Conservation (phyloP, 306 rosid species). For the Neltuma alba region DNA sequence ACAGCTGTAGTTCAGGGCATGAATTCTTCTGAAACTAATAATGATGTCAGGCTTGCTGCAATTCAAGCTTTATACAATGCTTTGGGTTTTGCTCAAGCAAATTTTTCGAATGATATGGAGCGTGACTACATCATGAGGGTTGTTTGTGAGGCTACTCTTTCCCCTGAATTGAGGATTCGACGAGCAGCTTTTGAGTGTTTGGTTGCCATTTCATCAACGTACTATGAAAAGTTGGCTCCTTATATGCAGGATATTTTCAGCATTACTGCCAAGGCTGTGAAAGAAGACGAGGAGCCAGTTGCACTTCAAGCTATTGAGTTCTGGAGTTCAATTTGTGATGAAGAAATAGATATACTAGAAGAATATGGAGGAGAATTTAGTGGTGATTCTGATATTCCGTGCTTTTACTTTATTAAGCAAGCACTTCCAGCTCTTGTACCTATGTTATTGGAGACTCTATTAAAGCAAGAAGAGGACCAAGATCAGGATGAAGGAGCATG, state of each 20-base stretch:
- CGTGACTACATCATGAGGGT: slow-evolving; percentile 87
- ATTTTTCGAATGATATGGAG: slow-evolving; percentile 88
- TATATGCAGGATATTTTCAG: slow-evolving; percentile 82
- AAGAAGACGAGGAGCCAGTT: slow-evolving; percentile 90
- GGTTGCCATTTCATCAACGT: slow-evolving; percentile 88
- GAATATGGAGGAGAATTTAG: slow-evolving; percentile 86
- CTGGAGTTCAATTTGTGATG: slow-evolving; percentile 97
- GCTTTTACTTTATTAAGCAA: slow-evolving; percentile 84
- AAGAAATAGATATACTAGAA: slow-evolving; percentile 89
- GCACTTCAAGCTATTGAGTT: slow-evolving; percentile 94
- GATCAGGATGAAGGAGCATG: slow-evolving; percentile 99
- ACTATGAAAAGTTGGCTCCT: slow-evolving; percentile 81
- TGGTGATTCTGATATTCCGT: slow-evolving; percentile 81
- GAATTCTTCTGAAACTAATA: slow-evolving; percentile 72
- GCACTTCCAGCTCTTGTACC: slow-evolving; percentile 90
- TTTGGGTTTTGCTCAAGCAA: slow-evolving; percentile 92
- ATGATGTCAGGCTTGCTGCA: slow-evolving; percentile 80
- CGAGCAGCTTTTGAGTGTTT: slow-evolving; percentile 86
- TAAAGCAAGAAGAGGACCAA: slow-evolving; percentile 94
- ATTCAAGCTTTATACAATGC: slow-evolving; percentile 76
- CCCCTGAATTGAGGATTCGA: slow-evolving; percentile 76
- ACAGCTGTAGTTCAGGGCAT: slow-evolving; percentile 92
- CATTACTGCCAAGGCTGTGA: slow-evolving; percentile 90
- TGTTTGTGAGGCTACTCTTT: slow-evolving; percentile 92
- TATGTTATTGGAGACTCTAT: slow-evolving; percentile 79